Evolutionary conservation across 805 yeast species (phyloP).

Genomic region (Lachancea dasiensis): DNA sequence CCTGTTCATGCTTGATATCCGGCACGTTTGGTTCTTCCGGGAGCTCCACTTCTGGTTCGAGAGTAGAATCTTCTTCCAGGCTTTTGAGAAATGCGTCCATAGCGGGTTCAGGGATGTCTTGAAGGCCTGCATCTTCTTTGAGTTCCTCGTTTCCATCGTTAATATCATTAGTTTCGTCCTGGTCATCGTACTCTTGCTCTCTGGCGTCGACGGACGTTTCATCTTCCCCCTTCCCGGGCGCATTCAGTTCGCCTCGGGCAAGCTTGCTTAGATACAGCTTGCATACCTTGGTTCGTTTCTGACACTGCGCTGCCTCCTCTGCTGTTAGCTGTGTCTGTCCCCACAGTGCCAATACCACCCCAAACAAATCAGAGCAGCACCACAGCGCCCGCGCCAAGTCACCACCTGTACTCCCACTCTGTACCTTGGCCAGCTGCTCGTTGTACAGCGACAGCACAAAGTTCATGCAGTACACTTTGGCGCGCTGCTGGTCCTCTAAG

Average conservation of each 20-base stretch:
- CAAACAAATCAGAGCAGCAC: constrained; percentile 29
- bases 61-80: constrained; percentile 1
- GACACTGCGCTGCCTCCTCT: constrained; percentile 13
- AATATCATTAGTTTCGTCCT: constrained; percentile 2
- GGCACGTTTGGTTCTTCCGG: background rate
- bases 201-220: constrained; percentile 5
- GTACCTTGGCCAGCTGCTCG: constrained; percentile 36
- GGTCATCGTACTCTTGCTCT: background rate
- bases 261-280: constrained; percentile 25
- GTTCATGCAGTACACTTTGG: constrained; percentile 46
- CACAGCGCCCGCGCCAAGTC: constrained; percentile 26
- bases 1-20: background rate
- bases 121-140: background rate
- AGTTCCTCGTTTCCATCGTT: constrained; percentile 1
- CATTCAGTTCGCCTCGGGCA: constrained; percentile 22
- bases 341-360: constrained; percentile 23
- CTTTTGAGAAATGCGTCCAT: constrained; percentile 5
- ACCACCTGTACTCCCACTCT: constrained; percentile 43
- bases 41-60: constrained; percentile 4
- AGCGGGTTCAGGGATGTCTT: background rate
- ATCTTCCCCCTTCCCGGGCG: background rate
- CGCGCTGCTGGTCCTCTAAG: constrained; percentile 54
- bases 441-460: constrained; percentile 58
- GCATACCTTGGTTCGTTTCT: constrained; percentile 25
- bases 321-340: constrained; percentile 9